Evolutionary conservation across 1,139 yeast genomes (phyloP), one percentile per base, ranked within the genome.

Genomic region (Pneumocystis jirovecii): DNA sequence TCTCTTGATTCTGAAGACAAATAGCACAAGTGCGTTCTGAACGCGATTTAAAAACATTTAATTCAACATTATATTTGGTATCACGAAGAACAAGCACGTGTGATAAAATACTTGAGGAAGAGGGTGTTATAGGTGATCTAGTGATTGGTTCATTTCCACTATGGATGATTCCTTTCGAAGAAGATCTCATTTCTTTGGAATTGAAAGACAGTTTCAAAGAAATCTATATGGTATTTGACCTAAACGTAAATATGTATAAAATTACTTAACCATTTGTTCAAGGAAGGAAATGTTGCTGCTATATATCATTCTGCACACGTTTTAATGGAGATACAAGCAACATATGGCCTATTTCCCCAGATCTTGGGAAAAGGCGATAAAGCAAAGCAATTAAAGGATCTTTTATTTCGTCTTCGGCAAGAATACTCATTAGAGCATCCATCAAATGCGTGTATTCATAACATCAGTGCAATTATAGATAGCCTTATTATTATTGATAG

Each of bases 401-500:
- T 78, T 3, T 76, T 73, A 8, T 65, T 70, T 40, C 69, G 71
- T 31, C 63, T 65, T 61, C 68, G 70, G 10, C 68, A 69, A 31
- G 72, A 70, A 56, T 61, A 68, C 7, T 69, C 63, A 4, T 59
- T 68, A 12, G 66, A 66, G 15, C 65, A 68, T 21, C 61, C 64
- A 17, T 60, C 66, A 17, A 66, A 68, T 21, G 29, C 64, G 5
- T 65, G 62, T 25, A 29, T 50, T 50, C 31, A 25, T 25, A 50
- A 59, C 39, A 64, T 63, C 45, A 64, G 64, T 21, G 63, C 68
- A 6, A 66, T 74, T 10, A 76, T 77, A 60, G 81, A 77, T 66
- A 78, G 77, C 50, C 76, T 91, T 63, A 80, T 93, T 19, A 85
- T 91, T 0, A 72, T 93, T 31, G 98, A 93, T 72, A 78, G 98